Base-by-base conservation (phyloP, 768 basidiomycete genomes). In the Pleurotus tuber-regium region DNA sequence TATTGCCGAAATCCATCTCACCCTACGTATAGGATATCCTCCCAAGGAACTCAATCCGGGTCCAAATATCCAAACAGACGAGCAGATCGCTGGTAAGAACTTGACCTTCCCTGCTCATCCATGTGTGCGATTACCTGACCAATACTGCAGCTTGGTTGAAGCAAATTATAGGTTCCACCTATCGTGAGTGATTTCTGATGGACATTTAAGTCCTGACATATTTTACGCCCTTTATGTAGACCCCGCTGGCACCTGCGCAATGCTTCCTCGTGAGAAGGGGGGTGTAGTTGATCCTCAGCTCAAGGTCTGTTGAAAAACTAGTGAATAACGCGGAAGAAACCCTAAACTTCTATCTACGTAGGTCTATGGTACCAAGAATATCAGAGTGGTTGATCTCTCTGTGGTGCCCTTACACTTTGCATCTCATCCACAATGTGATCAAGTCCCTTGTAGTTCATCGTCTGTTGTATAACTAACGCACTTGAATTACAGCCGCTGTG, bases 321-420 rank as follows among this genome's bases (percentile, higher is more conserved):
- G n/a, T n/a, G n/a, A n/a, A n/a, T n/a, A n/a, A n/a, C n/a, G n/a
- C n/a, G n/a, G n/a, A n/a, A n/a, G n/a, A 31, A 11, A 19, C n/a
- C 5, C n/a, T 39, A 29, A 33, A 33, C 14, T 19, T 31, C 11
- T 36, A 49, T 25, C 31, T 38, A 39, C 50, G 41, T 16, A 76
- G 74, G 81, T 83, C 0, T 82, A 83, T 55, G 82, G 80, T 1
- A 82, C 82, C 2, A 69, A 61, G 40, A 83, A 83, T 54, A 49
- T 84, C n/a, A 73, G 82, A 5, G 71, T 84, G 4, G 78, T 70
- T 8, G 80, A 82, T 57, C 48, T 82, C n/a, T 80, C 78, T 3
- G 66, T 82, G 43, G 60, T 80, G 5, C 80, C 82, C 2, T 60
- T 82, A 46, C 80, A 79, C 39, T 64, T 81, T 46, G 70, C 70